phyloP scores from a whole-genome alignment of 2,329 filamentous ascomycete species.

The Tolypocladium endophyticum region DNA sequence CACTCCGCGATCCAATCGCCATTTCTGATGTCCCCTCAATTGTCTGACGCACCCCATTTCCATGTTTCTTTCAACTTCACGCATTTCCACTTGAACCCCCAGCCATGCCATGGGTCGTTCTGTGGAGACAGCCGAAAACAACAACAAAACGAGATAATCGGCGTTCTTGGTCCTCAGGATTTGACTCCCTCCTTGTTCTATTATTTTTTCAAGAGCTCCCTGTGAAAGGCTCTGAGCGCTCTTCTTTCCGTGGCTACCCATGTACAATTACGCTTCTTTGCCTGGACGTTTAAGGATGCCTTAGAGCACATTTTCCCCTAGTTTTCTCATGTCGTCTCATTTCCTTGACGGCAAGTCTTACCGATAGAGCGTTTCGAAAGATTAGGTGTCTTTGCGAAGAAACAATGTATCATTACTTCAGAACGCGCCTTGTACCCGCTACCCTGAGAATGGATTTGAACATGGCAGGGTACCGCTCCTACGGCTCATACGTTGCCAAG shows the following conservation, averaged over 20 bases:
- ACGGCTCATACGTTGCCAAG: too few species aligned
- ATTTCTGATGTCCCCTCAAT: slow-evolving; percentile 14
- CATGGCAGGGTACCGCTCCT: background rate
- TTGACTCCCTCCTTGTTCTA: background rate
- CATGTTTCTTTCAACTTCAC: slow-evolving; percentile 11
- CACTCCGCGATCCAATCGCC: slow-evolving; percentile 38
- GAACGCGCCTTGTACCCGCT: background rate
- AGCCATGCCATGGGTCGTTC: background rate
- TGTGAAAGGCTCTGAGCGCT: background rate
- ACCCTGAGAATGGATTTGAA: background rate
- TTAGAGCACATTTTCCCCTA: background rate
- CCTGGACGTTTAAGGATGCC: background rate
- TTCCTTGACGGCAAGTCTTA: background rate
- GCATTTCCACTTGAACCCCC: background rate
- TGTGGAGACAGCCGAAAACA: background rate
- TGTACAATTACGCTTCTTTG: slow-evolving; percentile 24
- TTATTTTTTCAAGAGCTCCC: background rate
- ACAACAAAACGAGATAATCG: background rate
- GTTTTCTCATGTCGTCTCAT: background rate
- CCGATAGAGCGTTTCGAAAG: background rate
- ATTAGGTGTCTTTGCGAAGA: background rate
- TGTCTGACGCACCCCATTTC: background rate
- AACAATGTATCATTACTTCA: slow-evolving; percentile 2
- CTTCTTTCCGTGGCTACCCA: slow-evolving; percentile 8
- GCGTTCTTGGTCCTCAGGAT: slow-evolving; percentile 6